Evolutionary conservation across 306 rosid species (phyloP), one percentile per base, ranked within the genome.

Genomic region (Hippophae tibetana): DNA sequence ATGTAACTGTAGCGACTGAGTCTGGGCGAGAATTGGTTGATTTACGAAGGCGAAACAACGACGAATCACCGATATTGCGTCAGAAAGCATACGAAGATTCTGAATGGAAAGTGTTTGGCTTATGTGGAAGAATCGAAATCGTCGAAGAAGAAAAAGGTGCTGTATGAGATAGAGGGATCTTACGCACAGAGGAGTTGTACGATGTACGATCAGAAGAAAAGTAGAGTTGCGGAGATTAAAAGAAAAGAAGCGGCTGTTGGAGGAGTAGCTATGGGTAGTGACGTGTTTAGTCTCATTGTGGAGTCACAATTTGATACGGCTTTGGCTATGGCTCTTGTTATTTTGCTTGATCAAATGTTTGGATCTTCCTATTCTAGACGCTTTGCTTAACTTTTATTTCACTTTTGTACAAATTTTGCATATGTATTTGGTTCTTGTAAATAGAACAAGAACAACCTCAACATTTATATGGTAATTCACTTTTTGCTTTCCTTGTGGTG

Each of bases 291-390:
- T 31, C 83, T 87, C 7, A 40, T 82, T 13, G 82, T 84, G 2
- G 74, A 79, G 52, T 85, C 95, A 2, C 65, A 67, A 1, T 63
- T 82, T 38, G 86, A 84, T 68, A 42, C 86, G 26, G 38, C 92
- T 41, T 62, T 74, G 7, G 86, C 85, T 57, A 87, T 87, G 95
- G 69, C 92, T n/a, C 63, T 84, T 13, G 74, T 87, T 65, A 69
- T 87, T 54, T 66, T 87, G 12, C 86, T 87, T 0, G 82, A 87
- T 41, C 89, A 69, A 62, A 84, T 87, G 90, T 83, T 70, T 65
- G 69, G 80, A 47, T 78, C 85, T 10, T 64, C 74, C 13, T 52
- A 25, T 0, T 47, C 74, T 18, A 18, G 23, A 18, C 23, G 23
- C 1, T 18, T 18, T 18, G 23, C 23, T 18, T 18, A 1, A 18